Base-by-base conservation (phyloP, 176 grass and related monocot species). In the Carex pumila region DNA sequence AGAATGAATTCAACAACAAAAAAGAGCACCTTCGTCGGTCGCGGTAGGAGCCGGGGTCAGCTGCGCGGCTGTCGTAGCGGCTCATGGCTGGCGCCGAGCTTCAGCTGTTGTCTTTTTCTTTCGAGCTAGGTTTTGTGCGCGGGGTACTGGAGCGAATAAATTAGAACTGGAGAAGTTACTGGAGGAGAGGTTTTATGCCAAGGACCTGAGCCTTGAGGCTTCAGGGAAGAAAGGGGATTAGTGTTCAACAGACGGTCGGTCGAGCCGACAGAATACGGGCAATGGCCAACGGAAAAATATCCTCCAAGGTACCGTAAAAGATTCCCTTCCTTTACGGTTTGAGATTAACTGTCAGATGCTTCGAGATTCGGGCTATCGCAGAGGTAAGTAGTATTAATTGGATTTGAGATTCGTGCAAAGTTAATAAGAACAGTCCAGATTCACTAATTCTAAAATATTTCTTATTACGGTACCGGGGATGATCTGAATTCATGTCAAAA, bases 31-130 rank as follows among this genome's bases (percentile, higher is more conserved):
- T 98, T 79, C 88, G 85, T 50, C 90, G 88, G 77, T 91, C 92
- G 78, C 90, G 94, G 86, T 98, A 98, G 86, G 95, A 93, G 32
- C 84, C 82, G 30, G 95, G 91, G 81, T 98, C 92, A 69, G 79
- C 79, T 34, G 91, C 86, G 55, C 93, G 93, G 86, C 96, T 85
- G 56, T 99, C 93, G 89, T 92, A 95, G 88, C 88, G 91, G 91
- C 88, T 94, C 96, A 99, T 99, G 81, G 70, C 82, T 36, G 4
- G 34, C 57, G 88, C 60, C 67, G 71, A 65, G 79, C 1, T 29
- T 49, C 30, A 39, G 81, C 29, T 49, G 17, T 52, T 2, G 60
- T 21, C 4, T 12, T 12, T 18, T 73, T 49, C 70, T 50, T 45
- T 47, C 37, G 37, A 73, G 19, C 71, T 12, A 52, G 19, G 49